These are phyloP conservation scores for Suhomyces tanzawaensis DNA, from an alignment of 805 yeast genomes.

Conservation along the genomic window DNA sequence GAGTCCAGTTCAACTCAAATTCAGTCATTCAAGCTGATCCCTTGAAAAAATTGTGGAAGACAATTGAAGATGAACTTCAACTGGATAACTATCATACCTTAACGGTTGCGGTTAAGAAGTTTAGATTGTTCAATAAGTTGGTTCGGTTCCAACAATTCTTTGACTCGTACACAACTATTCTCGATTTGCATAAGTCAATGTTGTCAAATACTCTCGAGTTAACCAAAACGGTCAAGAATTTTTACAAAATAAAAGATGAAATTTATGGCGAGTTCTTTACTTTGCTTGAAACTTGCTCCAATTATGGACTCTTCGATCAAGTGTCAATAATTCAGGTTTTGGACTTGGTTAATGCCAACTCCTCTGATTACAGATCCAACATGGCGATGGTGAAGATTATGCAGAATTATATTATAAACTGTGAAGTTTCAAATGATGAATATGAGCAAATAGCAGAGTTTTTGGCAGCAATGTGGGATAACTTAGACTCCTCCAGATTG, in stretches of 20 bases:
- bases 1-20: constrained; percentile 16
- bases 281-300: constrained; percentile 8
- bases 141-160: constrained; percentile 11
- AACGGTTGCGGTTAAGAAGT: constrained; percentile 18
- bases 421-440: constrained; percentile 7
- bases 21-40: constrained; percentile 3
- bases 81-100: constrained; percentile 22
- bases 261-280: constrained; percentile 30
- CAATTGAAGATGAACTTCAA: constrained; percentile 14
- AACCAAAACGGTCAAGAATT: constrained; percentile 25
- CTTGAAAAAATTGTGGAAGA: constrained; percentile 16
- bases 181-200: constrained; percentile 19
- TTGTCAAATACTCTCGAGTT: constrained; percentile 19
- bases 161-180: not conserved
- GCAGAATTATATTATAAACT: constrained; percentile 9
- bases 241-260: constrained; percentile 45
- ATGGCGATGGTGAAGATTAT: constrained; percentile 22
- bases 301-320: not conserved
- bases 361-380: constrained; percentile 25
- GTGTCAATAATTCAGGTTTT: constrained; percentile 2
- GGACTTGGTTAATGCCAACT: constrained; percentile 14
- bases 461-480: constrained; percentile 53
- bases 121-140: constrained; percentile 27
- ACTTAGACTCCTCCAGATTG: constrained; percentile 55
- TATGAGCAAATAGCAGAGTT: constrained; percentile 25